Base-by-base conservation (phyloP, 805 yeast genomes). In the Saturnispora zaruensis region DNA sequence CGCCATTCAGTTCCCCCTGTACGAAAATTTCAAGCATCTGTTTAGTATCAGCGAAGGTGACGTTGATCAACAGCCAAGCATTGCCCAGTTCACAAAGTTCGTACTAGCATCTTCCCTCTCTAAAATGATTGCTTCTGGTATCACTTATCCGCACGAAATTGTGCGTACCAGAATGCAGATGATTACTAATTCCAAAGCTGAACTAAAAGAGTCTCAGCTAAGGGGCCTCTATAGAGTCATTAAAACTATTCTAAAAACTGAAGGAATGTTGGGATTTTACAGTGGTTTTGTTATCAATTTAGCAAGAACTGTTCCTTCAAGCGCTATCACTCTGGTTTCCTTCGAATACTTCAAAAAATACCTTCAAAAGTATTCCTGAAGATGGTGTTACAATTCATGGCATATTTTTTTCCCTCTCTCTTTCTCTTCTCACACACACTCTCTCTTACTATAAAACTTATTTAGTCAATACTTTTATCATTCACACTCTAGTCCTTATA, bases 101-200 rank as follows among this genome's bases (percentile, higher is more conserved):
- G 72, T 82, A 2, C 57, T 71, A 21, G 95, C 97, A 2, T 84
- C 95, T 2, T 77, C 90, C 13, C 58, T 81, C 11, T 84, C 96
- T 4, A 91, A 91, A 65, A 85, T 90, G 84, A 72, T 84, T 46
- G 98, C 98, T 3, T 82, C 93, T 44, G 74, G 87, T 1, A 73
- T 87, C 48, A 91, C 98, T 0, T 91, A 91, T 63, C 98, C 99
- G 2, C 99, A 91, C 68, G 99, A 91, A 65, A 90, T 91, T 30
- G 72, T 93, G 45, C 76, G 99, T 58, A 90, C 98, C 11, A 75
- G 98, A 59, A 77, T 89, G 78, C 99, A 91, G 68, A 77, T 86
- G 32, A 59, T 59, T 43, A 58, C 61, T 28, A 57, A 55, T 41
- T 46, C 43, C 13, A 49, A 48, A 26, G 34, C 46, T 1, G 46